These are phyloP conservation scores for Lycium barbarum DNA, from an alignment of 257 asterid species.

Conservation along the genomic window DNA sequence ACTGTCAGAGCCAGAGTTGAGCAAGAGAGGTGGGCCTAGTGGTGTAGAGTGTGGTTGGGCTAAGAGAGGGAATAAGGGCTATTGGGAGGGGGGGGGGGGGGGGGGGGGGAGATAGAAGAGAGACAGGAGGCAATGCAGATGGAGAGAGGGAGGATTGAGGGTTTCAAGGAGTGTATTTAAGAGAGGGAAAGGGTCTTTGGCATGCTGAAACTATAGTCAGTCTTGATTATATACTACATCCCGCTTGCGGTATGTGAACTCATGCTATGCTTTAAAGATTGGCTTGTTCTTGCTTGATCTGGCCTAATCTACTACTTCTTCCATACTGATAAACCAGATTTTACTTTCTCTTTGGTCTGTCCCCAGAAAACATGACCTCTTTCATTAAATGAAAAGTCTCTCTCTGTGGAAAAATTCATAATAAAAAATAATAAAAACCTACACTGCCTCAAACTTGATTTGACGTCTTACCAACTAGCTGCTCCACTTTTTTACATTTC, in stretches of 20 bases:
- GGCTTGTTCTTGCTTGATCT: background rate
- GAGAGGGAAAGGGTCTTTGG: background rate
- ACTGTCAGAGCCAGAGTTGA: background rate
- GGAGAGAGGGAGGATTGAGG: background rate
- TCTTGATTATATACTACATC: too few relatives aligned
- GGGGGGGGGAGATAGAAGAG: background rate
- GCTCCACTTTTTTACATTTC: background rate
- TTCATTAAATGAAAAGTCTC: conserved; percentile 3
- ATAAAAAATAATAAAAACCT: too few relatives aligned
- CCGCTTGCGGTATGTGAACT: background rate
- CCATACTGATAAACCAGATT: background rate
- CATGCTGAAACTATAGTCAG: background rate
- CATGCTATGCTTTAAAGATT: conserved; percentile 5
- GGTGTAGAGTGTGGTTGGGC: background rate
- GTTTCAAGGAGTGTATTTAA: background rate
- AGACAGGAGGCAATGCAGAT: background rate
- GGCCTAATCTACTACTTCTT: background rate
- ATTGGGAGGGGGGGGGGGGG: too few relatives aligned
- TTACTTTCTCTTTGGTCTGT: conserved; percentile 7
- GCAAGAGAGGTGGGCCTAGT: background rate
- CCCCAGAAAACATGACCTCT: background rate
- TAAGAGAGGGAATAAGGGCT: background rate
- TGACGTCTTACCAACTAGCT: conserved; percentile 5
- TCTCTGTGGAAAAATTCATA: too few relatives aligned
- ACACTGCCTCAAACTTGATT: background rate